Evolutionary conservation across 225 moss, liverwort and hornwort species (phyloP), one percentile per base, ranked within the genome.

Genomic region (Physcomitrium patens): DNA sequence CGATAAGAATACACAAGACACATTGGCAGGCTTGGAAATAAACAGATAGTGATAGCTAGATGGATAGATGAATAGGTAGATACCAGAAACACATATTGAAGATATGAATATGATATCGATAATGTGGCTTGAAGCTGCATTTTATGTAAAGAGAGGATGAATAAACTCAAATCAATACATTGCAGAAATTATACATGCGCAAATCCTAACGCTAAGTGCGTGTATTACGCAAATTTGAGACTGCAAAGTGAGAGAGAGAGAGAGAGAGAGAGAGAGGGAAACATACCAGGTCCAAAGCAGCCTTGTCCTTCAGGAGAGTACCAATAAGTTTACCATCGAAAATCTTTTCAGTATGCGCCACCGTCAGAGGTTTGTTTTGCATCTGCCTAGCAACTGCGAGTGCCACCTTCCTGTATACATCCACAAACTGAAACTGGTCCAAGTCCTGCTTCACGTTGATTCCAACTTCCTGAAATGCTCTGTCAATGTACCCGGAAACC

Each of bases 341-440:
- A 9, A 77, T 60, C 61, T 85, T 96, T 67, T 96, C 90, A 7
- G 85, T 84, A 62, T 92, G 82, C 7, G 93, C 93, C 41, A 96
- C 96, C 10, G 69, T 41, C 76, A 92, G 28, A 10, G 91, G 90
- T 24, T 77, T 46, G 48, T 73, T 60, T 41, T 37, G 72, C 84
- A 96, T 47, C 0, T 65, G n/a, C 16, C 54, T 54, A 10, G 93
- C 86, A 61, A 93, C 65, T 9, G 81, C 37, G 1, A 81, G 50
- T 7, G 68, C 24, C 2, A 89, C 62, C 15, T 68, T 73, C 43
- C 59, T 84, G 7, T 86, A 79, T 0, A 47, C 63, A 18, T 89
- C 90, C 50, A 70, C 70, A 75, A 89, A 93, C 47, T 90, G 26
- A 51, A 0, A 10, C 72, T 92, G 91, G 67, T 72, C 74, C 52